Evolutionary conservation across 768 basidiomycete genomes (phyloP), one percentile per base, ranked within the genome.

Genomic region (Boletus vinaceobasis): DNA sequence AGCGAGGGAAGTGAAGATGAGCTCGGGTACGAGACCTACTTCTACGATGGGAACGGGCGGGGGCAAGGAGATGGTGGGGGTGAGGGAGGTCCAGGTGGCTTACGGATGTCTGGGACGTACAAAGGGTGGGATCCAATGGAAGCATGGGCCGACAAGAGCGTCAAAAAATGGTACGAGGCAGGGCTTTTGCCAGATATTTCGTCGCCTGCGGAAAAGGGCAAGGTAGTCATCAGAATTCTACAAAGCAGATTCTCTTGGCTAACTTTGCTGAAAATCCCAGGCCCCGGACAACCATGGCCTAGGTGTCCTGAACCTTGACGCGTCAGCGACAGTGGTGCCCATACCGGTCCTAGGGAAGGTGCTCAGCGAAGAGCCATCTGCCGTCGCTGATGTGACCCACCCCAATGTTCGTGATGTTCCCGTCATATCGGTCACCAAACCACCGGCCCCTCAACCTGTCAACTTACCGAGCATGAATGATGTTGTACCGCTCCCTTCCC

Each of bases 71-170:
- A 90, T 57, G 88, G 86, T 10, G 87, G 88, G 6, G 87, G 86
- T 5, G 90, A 89, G 60, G 79, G 81, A 11, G 86, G 89, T 23
- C 71, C 79, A 10, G 84, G 84, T 26, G 88, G 87, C 4, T 67
- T 97, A 63, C 81, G 88, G 40, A 73, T 95, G 61, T 80, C 81
- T 5, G 95, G 93, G 31, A 87, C 93, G 65, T 97, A 97, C 66
- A 81, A 82, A 69, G 93, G 95, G 7, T 97, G 93, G 94, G 90
- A 79, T 67, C 89, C 93, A 7, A 71, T 97, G 55, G 94, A 98
- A 69, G 95, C 93, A 14, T 90, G 88, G 88, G 94, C 92, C 45
- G 95, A 97, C 73, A 79, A 80, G 60, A 93, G 93, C 72, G 77
- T 93, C 45, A 81, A 87, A 67, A 84, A 84, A 67, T 98, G 95